These are phyloP conservation scores for Lepiota subincarnata DNA, from an alignment of 768 basidiomycete genomes.

Conservation along the genomic window DNA sequence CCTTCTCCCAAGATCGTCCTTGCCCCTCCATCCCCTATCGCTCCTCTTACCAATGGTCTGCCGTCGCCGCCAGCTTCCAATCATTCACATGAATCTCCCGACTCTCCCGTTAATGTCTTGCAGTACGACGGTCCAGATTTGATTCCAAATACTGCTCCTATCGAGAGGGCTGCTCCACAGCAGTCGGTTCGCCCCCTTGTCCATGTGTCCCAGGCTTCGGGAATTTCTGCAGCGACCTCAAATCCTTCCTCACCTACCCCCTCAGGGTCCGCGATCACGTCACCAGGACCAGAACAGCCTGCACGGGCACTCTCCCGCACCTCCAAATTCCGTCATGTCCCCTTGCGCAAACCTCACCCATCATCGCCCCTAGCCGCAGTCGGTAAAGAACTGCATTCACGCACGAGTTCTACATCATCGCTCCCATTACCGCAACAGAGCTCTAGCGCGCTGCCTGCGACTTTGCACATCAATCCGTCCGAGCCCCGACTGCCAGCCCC, in stretches of 20 bases:
- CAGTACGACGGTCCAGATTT: background rate
- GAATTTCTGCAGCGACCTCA: background rate
- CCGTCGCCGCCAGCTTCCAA: slow-evolving; percentile 12
- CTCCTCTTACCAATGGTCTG: slow-evolving; percentile 7
- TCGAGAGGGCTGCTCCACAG: background rate
- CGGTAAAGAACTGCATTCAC: slow-evolving; percentile 19
- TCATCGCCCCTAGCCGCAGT: slow-evolving; percentile 29
- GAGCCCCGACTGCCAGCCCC: background rate
- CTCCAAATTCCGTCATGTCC: slow-evolving; percentile 37
- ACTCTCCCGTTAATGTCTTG: background rate
- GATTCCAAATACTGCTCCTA: background rate
- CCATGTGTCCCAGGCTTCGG: background rate
- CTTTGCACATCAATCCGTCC: background rate
- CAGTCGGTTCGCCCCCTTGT: background rate
- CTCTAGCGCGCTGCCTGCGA: background rate
- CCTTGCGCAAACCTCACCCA: slow-evolving; percentile 30
- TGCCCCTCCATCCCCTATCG: slow-evolving; percentile 11
- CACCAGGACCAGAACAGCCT: slow-evolving; percentile 1
- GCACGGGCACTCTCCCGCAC: slow-evolving; percentile 33
- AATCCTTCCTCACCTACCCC: slow-evolving; percentile 4
- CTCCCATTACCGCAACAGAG: slow-evolving; percentile 14
- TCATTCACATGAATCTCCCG: slow-evolving; percentile 7
- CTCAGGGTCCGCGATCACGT: background rate
- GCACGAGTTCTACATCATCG: slow-evolving; percentile 24
- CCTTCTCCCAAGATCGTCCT: slow-evolving; percentile 6